These are phyloP conservation scores for Xerocomus amazonicus DNA, from an alignment of 1,284 basidiomycete species.

Conservation along the genomic window DNA sequence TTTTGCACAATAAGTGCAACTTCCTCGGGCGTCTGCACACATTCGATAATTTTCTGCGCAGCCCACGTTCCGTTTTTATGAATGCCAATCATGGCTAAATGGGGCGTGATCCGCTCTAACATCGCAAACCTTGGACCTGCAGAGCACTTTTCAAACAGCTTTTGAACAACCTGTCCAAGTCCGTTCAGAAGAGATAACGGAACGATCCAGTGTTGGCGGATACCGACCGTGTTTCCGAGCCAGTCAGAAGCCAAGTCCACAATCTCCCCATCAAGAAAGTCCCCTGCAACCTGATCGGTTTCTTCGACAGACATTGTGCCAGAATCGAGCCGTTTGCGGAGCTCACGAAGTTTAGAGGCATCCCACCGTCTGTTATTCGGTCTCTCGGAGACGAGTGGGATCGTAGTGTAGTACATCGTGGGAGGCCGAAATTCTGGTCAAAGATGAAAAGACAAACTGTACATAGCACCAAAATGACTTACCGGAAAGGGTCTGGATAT, in stretches of 20 bases:
- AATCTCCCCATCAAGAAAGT: constrained; percentile 87
- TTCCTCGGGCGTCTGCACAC: constrained; percentile 87
- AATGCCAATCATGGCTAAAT: constrained; percentile 95
- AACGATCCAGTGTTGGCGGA: constrained; percentile 1
- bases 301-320: constrained; percentile 83
- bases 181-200: constrained; percentile 15
- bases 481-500: constrained; percentile 84
- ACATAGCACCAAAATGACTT: constrained; percentile 29
- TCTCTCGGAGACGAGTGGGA: constrained; percentile 82
- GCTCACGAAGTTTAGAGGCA: constrained; percentile 89
- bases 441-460: constrained; percentile 7
- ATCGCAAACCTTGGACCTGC: constrained; percentile 76
- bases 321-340: constrained; percentile 81
- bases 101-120: constrained; percentile 91
- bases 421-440: constrained; percentile 76
- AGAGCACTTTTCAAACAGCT: constrained; percentile 91
- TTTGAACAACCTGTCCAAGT: constrained; percentile 76
- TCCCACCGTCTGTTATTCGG: constrained; percentile 87
- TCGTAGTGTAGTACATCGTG: constrained; percentile 91
- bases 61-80: constrained; percentile 99
- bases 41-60: constrained; percentile 98
- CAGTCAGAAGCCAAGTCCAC: constrained; percentile 97
- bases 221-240: constrained; percentile 92
- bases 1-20: constrained; percentile 82
- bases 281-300: constrained; percentile 84